Evolutionary conservation across 2,329 filamentous ascomycete genomes (phyloP), one percentile per base, ranked within the genome.

Genomic region (Cladosporium phlei): DNA sequence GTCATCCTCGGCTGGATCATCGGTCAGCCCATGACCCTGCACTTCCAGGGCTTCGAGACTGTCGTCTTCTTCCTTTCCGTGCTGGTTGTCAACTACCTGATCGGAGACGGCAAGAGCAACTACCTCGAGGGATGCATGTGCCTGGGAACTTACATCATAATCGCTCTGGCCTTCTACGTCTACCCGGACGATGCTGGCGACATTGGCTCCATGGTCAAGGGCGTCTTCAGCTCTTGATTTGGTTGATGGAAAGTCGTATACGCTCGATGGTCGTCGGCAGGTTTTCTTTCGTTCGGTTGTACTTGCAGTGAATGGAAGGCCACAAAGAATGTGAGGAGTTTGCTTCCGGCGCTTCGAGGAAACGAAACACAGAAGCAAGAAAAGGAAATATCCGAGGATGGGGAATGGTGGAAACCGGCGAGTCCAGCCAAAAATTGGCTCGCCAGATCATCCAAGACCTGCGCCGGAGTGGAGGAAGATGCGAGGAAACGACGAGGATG

Each of bases 31-130:
- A 77, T 78, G 75, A 73, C 84, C 21, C 75, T 94, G 25, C 89
- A 91, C 70, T 94, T 94, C 66, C 88, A 88, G 50, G 76, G 88
- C 38, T 95, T 94, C 66, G 88, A 94, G 75, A 94, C 88, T 0
- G 85, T 93, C 17, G 87, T 85, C 47, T 78, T 94, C 59, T 94
- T 94, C 66, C 80, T 91, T 42, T 86, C 82, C 42, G 83, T 88
- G 6, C 82, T 94, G 54, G 88, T 94, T 52, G 86, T 91, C 67
- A 93, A 91, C 68, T 94, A 93, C 63, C 69, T 94, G 50, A 88
- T 94, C 38, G 72, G 91, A 51, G 88, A 94, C 59, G 88, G 88
- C 9, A 78, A 88, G 63, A 88, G 83, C 63, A 94, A 94, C 62
- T 94, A 93, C 59, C 78, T 94, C 10, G 88, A 94, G 69, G 88